A percentile compares a stretch with the other conserved stretches of the same genome.
phyloP scores from a whole-genome alignment of 306 rosid genomes.

The Astragalus glycyphyllos region DNA sequence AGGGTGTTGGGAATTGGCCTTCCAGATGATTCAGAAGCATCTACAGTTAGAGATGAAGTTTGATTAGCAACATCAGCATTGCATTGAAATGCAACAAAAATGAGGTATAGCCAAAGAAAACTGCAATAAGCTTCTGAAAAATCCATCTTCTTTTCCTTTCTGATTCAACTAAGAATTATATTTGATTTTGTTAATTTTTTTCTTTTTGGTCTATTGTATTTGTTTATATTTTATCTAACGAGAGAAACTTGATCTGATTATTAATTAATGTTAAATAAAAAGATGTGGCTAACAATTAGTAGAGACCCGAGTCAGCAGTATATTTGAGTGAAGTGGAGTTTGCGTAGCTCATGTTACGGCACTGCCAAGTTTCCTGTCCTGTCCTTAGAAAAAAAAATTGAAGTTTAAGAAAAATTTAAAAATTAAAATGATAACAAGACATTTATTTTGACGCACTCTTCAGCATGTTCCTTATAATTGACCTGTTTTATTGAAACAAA shows the following conservation, averaged over 20 bases:
- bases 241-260: neutral
- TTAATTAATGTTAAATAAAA: neutral
- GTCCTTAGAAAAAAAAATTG: too few relatives aligned
- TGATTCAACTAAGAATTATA: neutral
- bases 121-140: conserved; percentile 42
- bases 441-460: too few relatives aligned
- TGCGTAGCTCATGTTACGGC: conserved; percentile 28
- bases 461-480: too few relatives aligned
- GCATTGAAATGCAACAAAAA: conserved; percentile 47
- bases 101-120: conserved; percentile 46
- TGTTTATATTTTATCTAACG: conserved; percentile 10
- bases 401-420: too few relatives aligned
- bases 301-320: conserved; percentile 30
- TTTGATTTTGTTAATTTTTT: neutral
- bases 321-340: conserved; percentile 18
- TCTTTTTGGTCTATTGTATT: neutral
- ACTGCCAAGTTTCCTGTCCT: neutral
- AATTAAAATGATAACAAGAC: too few relatives aligned
- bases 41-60: conserved; percentile 53
- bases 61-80: conserved; percentile 44
- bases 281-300: conserved; percentile 14
- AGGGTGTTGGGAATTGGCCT: conserved; percentile 62
- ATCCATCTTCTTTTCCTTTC: conserved; percentile 51
- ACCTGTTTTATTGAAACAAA: too few relatives aligned
- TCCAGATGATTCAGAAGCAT: conserved; percentile 65